Evolutionary conservation across 2,329 filamentous ascomycete species (phyloP).

Genomic region (Fusarium robinianum): DNA sequence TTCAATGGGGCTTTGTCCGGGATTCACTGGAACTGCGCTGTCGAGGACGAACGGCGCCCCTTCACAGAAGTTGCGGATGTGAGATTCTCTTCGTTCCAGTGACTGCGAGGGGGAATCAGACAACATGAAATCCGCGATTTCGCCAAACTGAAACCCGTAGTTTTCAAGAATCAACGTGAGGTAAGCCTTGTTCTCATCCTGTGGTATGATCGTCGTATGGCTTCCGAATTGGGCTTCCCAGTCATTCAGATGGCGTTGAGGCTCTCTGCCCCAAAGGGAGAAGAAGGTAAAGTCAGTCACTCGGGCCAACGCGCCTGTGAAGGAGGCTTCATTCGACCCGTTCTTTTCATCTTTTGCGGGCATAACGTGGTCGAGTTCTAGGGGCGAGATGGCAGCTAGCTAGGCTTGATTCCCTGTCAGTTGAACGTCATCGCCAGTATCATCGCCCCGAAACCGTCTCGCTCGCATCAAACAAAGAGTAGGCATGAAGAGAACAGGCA

Average conservation of each 20-base stretch:
- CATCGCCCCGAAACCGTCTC: too few relatives aligned
- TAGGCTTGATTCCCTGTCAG: too few relatives aligned
- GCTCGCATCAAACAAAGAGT: too few relatives aligned
- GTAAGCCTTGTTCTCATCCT: background rate
- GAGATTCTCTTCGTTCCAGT: background rate
- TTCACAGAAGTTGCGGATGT: constrained; percentile 1
- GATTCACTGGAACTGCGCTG: background rate
- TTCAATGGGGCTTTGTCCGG: accelerated
- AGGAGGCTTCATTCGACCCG: too few relatives aligned
- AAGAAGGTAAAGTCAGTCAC: background rate
- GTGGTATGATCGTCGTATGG: background rate
- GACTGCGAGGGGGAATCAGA: background rate
- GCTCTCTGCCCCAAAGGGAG: background rate
- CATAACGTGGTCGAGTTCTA: too few relatives aligned
- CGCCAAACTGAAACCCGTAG: background rate
- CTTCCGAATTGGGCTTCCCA: constrained; percentile 5
- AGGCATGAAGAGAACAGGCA: too few relatives aligned
- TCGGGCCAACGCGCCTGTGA: too few relatives aligned
- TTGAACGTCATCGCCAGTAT: too few relatives aligned
- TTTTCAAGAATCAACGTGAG: background rate
- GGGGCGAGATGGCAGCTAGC: too few relatives aligned
- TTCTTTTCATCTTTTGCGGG: too few relatives aligned
- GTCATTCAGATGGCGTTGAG: background rate
- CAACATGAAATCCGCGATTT: background rate
- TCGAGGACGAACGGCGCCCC: background rate